Conservation (phyloP, 2,329 filamentous ascomycete species). For the Fusarium solani-melongenae region DNA sequence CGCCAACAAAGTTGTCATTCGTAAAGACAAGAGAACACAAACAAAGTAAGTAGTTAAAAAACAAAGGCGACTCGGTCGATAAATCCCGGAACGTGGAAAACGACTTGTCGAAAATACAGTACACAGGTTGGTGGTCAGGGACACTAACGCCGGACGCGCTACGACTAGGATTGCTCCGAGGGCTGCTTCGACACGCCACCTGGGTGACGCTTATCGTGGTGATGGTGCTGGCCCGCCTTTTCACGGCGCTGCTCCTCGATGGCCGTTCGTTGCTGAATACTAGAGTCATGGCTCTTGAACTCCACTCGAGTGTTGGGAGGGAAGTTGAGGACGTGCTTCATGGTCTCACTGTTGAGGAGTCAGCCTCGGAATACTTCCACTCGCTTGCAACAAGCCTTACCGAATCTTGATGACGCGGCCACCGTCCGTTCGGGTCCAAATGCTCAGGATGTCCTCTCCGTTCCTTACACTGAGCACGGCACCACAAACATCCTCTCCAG, state of each 20-base stretch:
- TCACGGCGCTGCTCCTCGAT: constrained; percentile 94
- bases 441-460: constrained; percentile 95
- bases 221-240: constrained; percentile 69
- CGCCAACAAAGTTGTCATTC: constrained; percentile 25
- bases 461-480: constrained; percentile 94
- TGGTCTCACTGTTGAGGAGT: constrained; percentile 77
- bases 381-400: constrained; percentile 61
- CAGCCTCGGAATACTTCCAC: constrained; percentile 15
- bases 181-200: constrained; percentile 47
- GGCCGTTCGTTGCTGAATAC: constrained; percentile 89
- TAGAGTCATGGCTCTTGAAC: constrained; percentile 96
- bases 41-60: constrained; percentile 10
- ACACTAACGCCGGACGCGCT: neutral
- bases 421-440: constrained; percentile 95
- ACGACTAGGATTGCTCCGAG: constrained; percentile 44
- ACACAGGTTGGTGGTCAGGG: constrained; percentile 22
- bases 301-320: constrained; percentile 90
- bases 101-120: constrained; percentile 39
- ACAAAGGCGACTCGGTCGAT: constrained; percentile 21
- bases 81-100: constrained; percentile 17
- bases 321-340: constrained; percentile 89
- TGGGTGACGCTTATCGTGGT: constrained; percentile 53
- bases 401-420: constrained; percentile 96
- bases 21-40: constrained; percentile 26
- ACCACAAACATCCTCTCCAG: constrained; percentile 93